Evolutionary conservation across 2,329 filamentous ascomycete species (phyloP), one percentile per base, ranked within the genome.

Genomic region (Fusarium anthophilum): DNA sequence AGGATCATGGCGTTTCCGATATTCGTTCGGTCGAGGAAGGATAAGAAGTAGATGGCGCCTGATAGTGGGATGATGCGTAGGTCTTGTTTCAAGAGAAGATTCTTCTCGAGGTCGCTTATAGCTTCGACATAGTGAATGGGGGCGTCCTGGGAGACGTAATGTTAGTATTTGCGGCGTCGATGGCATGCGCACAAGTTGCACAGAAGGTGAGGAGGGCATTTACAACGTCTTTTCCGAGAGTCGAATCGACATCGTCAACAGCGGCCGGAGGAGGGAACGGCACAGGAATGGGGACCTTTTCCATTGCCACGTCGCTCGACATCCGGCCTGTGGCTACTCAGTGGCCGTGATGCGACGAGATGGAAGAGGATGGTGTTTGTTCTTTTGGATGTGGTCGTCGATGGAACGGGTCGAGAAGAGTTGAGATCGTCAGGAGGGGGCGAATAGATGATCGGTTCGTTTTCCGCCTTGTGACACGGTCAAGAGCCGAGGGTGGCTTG

Each of bases 1-100:
- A 93, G 84, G 32, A 92, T 89, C 80, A 89, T 91, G 47, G 91
- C 90, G 79, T 92, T 92, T 77, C 90, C 91, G 65, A 93, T 93
- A 80, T 93, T 93, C 63, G 89, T 88, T 48, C 90, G 85, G 80
- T 93, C 91, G 30, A 93, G 86, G 79, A 91, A 93, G 81, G 89
- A 91, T 28, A 93, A 85, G 51, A 93, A 85, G 79, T 92, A 93
- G 57, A 93, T 91, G 59, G 81, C 83, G 12, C 89, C 88, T n/a
- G 86, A 89, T 20, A 93, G 82, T 3, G 91, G 91, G 20, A 93
- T 83, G 64, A 93, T 91, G 62, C 88, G 86, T 24, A 88, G 67
- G 79, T 93, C 91, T 76, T 92, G 90, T 75, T 89, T 90, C 81
- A 86, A 83, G 30, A 90, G 70, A 12, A 90, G 82, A 11, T 80